Conservation (phyloP, 2,329 filamentous ascomycete genomes). For the Amauroascus niger region DNA sequence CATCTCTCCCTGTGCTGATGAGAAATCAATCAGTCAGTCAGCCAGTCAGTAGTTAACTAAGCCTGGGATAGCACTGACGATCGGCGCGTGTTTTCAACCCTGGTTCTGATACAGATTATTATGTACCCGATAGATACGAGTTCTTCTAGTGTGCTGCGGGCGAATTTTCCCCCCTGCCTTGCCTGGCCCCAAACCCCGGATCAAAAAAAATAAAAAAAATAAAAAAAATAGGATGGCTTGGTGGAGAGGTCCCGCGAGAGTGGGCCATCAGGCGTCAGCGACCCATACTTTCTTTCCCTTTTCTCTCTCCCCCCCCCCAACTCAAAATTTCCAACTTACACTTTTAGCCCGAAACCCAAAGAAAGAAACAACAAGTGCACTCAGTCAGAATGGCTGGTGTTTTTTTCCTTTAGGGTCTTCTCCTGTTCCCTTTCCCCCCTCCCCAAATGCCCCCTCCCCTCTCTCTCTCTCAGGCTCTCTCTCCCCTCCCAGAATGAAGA, state of each 20-base stretch:
- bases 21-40: neutral
- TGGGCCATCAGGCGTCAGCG: conserved; percentile 2
- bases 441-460: too few species aligned
- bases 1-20: neutral
- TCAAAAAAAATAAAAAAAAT: neutral
- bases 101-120: too few species aligned
- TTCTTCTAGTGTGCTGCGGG: too few species aligned
- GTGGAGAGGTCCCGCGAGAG: conserved; percentile 7
- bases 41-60: too few species aligned
- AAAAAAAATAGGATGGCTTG: neutral
- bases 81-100: neutral
- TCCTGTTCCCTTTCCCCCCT: too few species aligned
- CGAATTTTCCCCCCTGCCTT: neutral
- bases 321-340: neutral
- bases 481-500: too few species aligned
- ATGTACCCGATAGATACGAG: conserved; percentile 2
- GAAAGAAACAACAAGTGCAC: neutral
- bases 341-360: neutral
- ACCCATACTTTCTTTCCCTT: too few species aligned
- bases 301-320: neutral
- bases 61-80: neutral
- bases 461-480: too few species aligned
- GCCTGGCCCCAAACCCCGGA: neutral
- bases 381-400: too few species aligned
- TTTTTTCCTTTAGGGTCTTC: too few species aligned